Evolutionary conservation across 495 filamentous ascomycete genomes (phyloP).

Genomic region (Penicillium bialowiezense): DNA sequence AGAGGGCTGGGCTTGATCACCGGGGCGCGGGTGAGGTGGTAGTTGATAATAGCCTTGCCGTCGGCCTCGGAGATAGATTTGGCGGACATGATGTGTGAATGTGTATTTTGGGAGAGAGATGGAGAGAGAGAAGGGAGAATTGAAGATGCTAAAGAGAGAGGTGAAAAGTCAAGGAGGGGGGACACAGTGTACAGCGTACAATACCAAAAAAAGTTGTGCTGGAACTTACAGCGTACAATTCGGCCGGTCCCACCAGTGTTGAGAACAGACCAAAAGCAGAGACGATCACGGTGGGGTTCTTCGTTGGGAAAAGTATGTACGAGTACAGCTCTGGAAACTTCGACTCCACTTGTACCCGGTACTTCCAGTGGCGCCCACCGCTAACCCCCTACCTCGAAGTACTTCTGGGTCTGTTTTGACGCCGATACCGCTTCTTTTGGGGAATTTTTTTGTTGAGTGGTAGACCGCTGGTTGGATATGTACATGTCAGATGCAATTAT

Average conservation of each 20-base stretch:
- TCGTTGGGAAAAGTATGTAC: constrained; percentile 8
- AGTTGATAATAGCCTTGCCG: constrained; percentile 99
- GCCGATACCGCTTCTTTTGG: constrained; percentile 1
- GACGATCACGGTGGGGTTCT: constrained; percentile 1
- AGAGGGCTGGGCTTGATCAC: constrained; percentile 98
- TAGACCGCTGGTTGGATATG: background rate
- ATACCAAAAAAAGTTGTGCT: constrained; percentile 26
- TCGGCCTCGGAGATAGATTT: constrained; percentile 98
- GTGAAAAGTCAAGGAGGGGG: constrained; percentile 7
- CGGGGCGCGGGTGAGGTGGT: constrained; percentile 97
- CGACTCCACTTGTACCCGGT: constrained; percentile 4
- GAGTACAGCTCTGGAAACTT: background rate
- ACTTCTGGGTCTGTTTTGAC: too few relatives aligned
- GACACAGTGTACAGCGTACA: constrained; percentile 25
- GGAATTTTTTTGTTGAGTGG: constrained; percentile 4
- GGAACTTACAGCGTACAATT: constrained; percentile 38
- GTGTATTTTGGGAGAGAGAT: constrained; percentile 12
- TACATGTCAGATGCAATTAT: too few relatives aligned
- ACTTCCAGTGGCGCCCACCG: background rate
- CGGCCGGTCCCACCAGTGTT: constrained; percentile 23
- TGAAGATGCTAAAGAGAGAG: constrained; percentile 4
- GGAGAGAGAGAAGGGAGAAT: constrained; percentile 11
- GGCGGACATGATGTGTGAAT: constrained; percentile 75
- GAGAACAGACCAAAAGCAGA: constrained; percentile 8
- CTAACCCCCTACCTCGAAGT: background rate